Evolutionary conservation across 2,329 filamentous ascomycete species (phyloP).

Genomic region (Sordariomycetes sp.): DNA sequence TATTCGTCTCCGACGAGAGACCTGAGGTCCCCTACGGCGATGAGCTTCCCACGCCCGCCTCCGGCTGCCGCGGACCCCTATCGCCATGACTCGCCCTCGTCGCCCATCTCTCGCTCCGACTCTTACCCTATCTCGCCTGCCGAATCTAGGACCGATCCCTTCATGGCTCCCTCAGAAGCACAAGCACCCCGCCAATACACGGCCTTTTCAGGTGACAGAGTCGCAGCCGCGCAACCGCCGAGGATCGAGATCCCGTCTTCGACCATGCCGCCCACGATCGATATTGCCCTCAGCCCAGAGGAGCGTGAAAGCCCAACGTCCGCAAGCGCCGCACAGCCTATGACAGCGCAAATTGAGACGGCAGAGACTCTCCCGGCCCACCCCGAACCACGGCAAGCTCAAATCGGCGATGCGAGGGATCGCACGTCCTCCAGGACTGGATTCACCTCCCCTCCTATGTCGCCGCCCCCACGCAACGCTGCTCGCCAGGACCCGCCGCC

Average conservation of each 20-base stretch:
- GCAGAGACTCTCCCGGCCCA: background rate
- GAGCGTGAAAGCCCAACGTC: background rate
- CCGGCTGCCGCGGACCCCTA: conserved; percentile 7
- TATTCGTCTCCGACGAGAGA: conserved; percentile 19
- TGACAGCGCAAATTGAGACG: conserved; percentile 2
- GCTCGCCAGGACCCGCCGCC: background rate
- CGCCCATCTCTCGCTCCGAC: conserved; percentile 3
- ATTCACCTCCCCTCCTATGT: background rate
- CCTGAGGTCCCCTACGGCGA: conserved; percentile 6
- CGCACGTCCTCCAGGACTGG: no score
- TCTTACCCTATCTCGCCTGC: background rate
- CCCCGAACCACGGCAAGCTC: background rate
- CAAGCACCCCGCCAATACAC: background rate
- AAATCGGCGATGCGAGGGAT: background rate
- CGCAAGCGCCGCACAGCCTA: background rate
- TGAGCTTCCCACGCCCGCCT: background rate
- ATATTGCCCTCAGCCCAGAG: conserved; percentile 7
- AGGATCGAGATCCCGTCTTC: conserved; percentile 19
- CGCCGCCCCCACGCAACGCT: conserved; percentile 6
- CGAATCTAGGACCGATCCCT: background rate
- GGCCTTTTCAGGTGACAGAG: conserved; percentile 22
- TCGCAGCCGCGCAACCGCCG: conserved; percentile 10
- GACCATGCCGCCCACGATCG: conserved; percentile 15
- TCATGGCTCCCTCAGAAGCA: background rate
- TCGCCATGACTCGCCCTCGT: background rate